Evolutionary conservation across 345 rosid species (phyloP).

Genomic region (Syzygium oleosum): DNA sequence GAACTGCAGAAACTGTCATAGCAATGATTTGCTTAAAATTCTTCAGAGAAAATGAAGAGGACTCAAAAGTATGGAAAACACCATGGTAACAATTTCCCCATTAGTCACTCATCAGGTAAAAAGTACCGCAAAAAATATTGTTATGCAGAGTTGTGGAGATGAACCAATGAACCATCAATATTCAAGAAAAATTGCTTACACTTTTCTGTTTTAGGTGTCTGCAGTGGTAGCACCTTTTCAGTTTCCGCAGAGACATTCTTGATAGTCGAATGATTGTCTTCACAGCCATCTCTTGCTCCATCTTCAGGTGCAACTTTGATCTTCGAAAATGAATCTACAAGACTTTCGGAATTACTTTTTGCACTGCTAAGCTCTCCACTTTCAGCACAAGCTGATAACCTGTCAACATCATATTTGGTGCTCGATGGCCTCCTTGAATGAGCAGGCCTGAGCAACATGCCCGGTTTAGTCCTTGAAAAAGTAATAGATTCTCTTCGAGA

Average conservation of each 20-base stretch:
- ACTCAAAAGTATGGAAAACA: not conserved
- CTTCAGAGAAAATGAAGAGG: not conserved
- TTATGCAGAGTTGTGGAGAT: not conserved
- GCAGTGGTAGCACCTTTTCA: constrained; percentile 33
- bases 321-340: constrained; percentile 18
- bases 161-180: not conserved
- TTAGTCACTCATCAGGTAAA: not conserved
- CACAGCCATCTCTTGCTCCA: constrained; percentile 25
- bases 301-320: constrained; percentile 17
- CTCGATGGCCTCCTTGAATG: constrained; percentile 23
- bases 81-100: not conserved
- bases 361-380: constrained; percentile 18
- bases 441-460: constrained; percentile 91
- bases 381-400: constrained; percentile 33
- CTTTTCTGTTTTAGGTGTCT: constrained; percentile 34
- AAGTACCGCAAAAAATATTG: not conserved
- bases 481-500: constrained; percentile 60
- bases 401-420: constrained; percentile 41
- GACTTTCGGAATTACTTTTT: constrained; percentile 18
- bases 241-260: constrained; percentile 36
- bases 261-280: constrained; percentile 27
- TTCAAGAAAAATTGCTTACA: constrained; percentile 27
- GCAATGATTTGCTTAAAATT: not conserved
- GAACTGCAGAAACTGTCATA: not conserved
- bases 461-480: constrained; percentile 82